phyloP scores from a whole-genome alignment of 441 rosid species.

The Corymbia citriodora region DNA sequence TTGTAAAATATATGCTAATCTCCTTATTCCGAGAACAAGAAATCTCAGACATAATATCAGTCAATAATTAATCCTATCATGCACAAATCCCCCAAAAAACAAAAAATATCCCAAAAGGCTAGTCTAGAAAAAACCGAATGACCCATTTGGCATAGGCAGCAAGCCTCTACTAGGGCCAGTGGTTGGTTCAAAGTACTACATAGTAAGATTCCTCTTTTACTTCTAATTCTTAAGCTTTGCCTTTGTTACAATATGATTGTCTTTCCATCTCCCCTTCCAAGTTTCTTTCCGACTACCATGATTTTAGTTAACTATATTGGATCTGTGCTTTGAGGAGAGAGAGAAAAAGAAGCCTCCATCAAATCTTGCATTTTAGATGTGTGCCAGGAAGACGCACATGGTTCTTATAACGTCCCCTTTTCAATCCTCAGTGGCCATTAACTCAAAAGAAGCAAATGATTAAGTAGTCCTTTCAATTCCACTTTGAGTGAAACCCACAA shows the following conservation, averaged over 20 bases:
- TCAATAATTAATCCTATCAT: background rate
- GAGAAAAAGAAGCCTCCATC: background rate
- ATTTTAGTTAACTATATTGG: background rate
- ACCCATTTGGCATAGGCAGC: background rate
- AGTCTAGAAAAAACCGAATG: background rate
- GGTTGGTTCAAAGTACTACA: background rate
- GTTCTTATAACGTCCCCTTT: background rate
- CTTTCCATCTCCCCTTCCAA: background rate
- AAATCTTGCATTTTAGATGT: background rate
- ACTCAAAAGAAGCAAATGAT: background rate
- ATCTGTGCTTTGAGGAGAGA: background rate
- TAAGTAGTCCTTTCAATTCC: background rate
- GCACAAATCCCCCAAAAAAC: background rate
- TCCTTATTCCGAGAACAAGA: background rate
- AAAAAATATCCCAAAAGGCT: background rate
- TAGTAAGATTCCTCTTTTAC: background rate
- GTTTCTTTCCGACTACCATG: background rate
- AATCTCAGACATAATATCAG: background rate
- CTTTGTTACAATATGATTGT: background rate
- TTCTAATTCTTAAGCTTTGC: background rate
- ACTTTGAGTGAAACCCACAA: background rate
- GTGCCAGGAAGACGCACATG: background rate
- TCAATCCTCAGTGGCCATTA: background rate
- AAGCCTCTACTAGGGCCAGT: background rate
- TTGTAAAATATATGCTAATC: background rate